Evolutionary conservation across 2,329 filamentous ascomycete species (phyloP), one percentile per base, ranked within the genome.

Genomic region (Pseudogymnoascus sp.): DNA sequence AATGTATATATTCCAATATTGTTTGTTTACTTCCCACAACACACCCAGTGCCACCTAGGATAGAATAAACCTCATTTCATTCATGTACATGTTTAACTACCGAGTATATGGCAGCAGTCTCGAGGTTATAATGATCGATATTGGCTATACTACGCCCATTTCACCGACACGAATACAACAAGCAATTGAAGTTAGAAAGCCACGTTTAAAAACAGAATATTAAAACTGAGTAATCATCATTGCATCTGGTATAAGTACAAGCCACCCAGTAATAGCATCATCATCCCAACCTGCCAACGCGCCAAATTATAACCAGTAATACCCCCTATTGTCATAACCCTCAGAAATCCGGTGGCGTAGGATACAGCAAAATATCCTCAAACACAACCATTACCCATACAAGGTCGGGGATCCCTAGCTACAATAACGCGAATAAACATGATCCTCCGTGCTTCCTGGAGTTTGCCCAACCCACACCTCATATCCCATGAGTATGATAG

Each of bases 261-360:
- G 57, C 57, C 57, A 58, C 25, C 57, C 57, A 58, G 57, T 58
- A 38, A 58, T 30, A 58, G 57, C 57, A 58, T 38, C 35, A 58
- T 58, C 57, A 39, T 58, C 57, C 57, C 47, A 54, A 25, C 38
- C 37, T n/a, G 25, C 41, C 41, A 43, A 33, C 41, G 58, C 37
- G 58, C 58, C 41, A 60, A 60, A 60, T 60, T 60, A 60, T 30
- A 60, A 39, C 58, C 58, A 60, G 58, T 41, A 30, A 43, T 20
- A 22, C 30, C 37, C 37, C 37, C 41, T 54, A 60, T 47, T 60
- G 58, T 47, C 37, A 43, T 43, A 60, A 41, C 38, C 58, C 58
- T 54, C 47, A 54, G 47, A 54, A 54, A 54, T 54, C 47, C 47
- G 47, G 47, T 33, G 16, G 47, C 18, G 47, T 18, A 33, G 47